Evolutionary conservation across 139 green algal species (phyloP).

Genomic region (Marvania coccoides): DNA sequence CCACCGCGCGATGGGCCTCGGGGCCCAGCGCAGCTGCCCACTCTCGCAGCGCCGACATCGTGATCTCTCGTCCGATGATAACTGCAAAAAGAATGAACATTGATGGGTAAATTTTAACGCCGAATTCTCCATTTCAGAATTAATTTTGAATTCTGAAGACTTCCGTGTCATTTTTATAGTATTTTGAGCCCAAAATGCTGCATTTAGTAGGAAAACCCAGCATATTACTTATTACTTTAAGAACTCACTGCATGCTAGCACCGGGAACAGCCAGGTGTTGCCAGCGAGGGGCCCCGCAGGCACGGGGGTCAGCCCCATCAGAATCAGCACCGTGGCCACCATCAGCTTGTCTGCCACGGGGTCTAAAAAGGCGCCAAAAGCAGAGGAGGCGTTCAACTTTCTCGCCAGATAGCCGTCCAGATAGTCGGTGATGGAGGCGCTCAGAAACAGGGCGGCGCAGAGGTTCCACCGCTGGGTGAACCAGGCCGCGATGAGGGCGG

Average conservation of each 20-base stretch:
- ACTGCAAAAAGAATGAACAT: constrained; percentile 26
- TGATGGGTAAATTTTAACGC: not conserved
- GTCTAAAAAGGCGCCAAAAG: constrained; percentile 93
- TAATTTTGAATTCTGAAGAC: not conserved
- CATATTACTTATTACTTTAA: not conserved
- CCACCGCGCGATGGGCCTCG: constrained; percentile 66
- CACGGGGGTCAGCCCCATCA: constrained; percentile 66
- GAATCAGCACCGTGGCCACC: constrained; percentile 68
- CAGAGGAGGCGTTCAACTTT: constrained; percentile 35
- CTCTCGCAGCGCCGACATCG: constrained; percentile 84
- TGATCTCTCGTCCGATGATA: constrained; percentile 87
- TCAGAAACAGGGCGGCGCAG: constrained; percentile 67
- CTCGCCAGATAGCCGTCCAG: constrained; percentile 89
- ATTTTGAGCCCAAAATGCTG: not conserved
- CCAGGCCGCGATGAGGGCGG: constrained; percentile 50
- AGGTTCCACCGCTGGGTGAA: constrained; percentile 49
- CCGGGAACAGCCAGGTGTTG: constrained; percentile 68
- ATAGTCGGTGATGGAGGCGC: constrained; percentile 84
- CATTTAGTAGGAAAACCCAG: no score
- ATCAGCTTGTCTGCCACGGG: constrained; percentile 95
- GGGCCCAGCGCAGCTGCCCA: constrained; percentile 72
- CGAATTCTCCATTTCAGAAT: not conserved
- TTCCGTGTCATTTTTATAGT: not conserved
- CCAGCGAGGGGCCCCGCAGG: constrained; percentile 46
- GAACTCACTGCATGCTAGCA: constrained; percentile 35